These are phyloP conservation scores for Alternaria hordeiaustralica DNA, from an alignment of 2,329 filamentous ascomycete genomes.

Conservation along the genomic window DNA sequence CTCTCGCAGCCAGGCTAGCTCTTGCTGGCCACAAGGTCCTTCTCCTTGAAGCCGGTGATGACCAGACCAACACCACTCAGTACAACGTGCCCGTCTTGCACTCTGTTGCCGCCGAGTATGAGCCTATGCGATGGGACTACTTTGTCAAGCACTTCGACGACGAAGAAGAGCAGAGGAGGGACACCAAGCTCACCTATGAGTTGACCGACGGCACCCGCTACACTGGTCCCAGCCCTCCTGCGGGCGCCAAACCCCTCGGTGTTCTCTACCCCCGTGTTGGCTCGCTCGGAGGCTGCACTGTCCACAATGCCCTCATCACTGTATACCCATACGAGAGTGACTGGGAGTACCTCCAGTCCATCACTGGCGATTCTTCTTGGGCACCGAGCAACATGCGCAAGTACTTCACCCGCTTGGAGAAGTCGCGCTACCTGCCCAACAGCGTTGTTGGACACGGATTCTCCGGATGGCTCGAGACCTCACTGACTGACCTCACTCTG, in stretches of 20 bases:
- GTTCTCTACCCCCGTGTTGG: constrained; percentile 64
- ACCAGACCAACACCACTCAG: constrained; percentile 57
- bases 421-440: constrained; percentile 57
- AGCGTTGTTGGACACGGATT: constrained; percentile 60
- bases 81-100: constrained; percentile 61
- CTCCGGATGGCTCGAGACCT: constrained; percentile 62
- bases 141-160: constrained; percentile 66
- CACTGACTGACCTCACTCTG: constrained; percentile 57
- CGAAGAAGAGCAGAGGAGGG: constrained; percentile 56
- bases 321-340: constrained; percentile 65
- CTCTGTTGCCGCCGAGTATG: constrained; percentile 61
- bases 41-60: constrained; percentile 65
- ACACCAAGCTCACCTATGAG: constrained; percentile 62
- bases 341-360: constrained; percentile 61
- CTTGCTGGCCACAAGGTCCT: constrained; percentile 63
- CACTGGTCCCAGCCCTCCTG: constrained; percentile 60
- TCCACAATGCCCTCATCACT: constrained; percentile 66
- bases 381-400: constrained; percentile 66
- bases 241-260: constrained; percentile 58
- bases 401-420: constrained; percentile 62
- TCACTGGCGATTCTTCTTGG: constrained; percentile 66
- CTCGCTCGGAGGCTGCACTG: constrained; percentile 63
- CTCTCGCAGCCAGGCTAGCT: constrained; percentile 63
- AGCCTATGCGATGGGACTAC: constrained; percentile 64
- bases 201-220: constrained; percentile 49